Conservation (phyloP, 2,329 filamentous ascomycete genomes). For the Pezizomycotina sp. region DNA sequence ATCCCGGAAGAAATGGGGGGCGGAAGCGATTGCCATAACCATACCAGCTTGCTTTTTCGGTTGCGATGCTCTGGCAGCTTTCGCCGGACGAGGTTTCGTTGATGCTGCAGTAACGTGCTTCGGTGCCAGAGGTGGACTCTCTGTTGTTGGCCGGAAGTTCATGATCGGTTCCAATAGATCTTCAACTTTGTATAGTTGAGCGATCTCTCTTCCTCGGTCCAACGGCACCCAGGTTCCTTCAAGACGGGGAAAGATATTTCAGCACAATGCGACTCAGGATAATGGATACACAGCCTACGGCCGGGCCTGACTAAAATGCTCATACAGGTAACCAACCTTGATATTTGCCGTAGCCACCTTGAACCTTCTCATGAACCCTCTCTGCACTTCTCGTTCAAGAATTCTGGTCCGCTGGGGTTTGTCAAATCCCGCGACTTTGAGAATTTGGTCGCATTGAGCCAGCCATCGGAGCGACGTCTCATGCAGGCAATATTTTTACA, state of each 20-base stretch:
- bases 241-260: no score
- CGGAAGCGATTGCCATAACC: no score
- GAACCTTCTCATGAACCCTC: conserved; percentile 91
- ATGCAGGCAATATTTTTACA: conserved; percentile 68
- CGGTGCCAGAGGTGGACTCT: conserved; percentile 82
- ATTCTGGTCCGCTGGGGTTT: conserved; percentile 92
- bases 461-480: conserved; percentile 81
- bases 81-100: conserved; percentile 36
- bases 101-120: conserved; percentile 59
- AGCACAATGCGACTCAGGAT: conserved; percentile 4
- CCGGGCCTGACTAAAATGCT: conserved; percentile 1
- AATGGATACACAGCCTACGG: conserved; percentile 16
- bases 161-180: conserved; percentile 76
- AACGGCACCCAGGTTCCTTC: conserved; percentile 97
- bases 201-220: conserved; percentile 60
- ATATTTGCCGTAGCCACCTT: conserved; percentile 96
- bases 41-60: conserved; percentile 11
- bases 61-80: conserved; percentile 10
- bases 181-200: conserved; percentile 71
- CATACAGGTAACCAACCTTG: conserved; percentile 45
- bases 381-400: conserved; percentile 89
- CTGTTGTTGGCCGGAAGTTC: conserved; percentile 67
- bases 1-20: no score
- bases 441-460: conserved; percentile 99
- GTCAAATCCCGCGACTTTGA: conserved; percentile 93